Conservation (phyloP, 176 grass and related monocot genomes). For the Ananas comosus region DNA sequence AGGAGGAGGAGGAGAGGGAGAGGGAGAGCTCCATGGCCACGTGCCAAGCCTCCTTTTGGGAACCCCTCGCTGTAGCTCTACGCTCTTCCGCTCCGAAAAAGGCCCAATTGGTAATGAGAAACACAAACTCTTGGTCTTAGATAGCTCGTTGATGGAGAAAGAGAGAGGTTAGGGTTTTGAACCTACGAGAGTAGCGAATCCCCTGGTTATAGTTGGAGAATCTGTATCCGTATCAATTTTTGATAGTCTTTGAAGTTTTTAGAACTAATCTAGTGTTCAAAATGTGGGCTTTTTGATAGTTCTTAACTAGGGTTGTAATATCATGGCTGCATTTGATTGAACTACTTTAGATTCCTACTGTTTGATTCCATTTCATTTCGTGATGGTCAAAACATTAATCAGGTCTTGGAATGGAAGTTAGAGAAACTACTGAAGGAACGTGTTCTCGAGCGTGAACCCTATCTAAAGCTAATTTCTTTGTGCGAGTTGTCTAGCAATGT, state of each 20-base stretch:
- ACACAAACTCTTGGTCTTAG: background rate
- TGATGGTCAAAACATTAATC: background rate
- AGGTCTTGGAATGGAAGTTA: slow-evolving; percentile 45
- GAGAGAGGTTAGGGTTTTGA: background rate
- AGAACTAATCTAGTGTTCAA: no score
- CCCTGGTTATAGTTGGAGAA: no score
- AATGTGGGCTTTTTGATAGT: no score
- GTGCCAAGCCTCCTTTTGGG: slow-evolving; percentile 31
- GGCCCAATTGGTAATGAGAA: slow-evolving; percentile 32
- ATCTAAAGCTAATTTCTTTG: slow-evolving; percentile 30
- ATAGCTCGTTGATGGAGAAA: background rate
- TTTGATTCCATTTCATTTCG: background rate
- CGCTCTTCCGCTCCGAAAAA: slow-evolving; percentile 27
- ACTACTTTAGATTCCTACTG: background rate
- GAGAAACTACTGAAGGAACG: slow-evolving; percentile 33
- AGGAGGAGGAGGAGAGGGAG: slow-evolving; percentile 9
- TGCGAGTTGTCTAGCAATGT: slow-evolving; percentile 20
- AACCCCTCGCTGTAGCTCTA: slow-evolving; percentile 32
- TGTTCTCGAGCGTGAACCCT: slow-evolving; percentile 21
- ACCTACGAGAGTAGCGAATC: no score
- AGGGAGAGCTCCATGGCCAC: background rate
- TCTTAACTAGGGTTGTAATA: no score
- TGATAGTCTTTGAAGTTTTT: no score
- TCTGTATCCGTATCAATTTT: no score
- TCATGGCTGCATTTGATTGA: background rate